Conservation (phyloP, 768 basidiomycete species). For the Russula abietina region DNA sequence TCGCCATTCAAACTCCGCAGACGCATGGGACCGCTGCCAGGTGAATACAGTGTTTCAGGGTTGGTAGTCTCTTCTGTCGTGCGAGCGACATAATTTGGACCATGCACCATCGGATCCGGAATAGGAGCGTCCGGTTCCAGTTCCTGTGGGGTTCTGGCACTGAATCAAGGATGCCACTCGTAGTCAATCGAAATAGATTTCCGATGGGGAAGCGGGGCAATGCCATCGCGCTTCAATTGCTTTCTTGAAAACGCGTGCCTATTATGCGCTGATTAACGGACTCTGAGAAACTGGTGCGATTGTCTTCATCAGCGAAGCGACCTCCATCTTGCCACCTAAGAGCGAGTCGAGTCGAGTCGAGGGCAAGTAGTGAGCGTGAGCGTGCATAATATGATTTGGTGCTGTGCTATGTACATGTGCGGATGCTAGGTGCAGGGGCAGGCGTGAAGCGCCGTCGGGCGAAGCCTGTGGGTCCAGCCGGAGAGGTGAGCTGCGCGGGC, state of each 20-base stretch:
- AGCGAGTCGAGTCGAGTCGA: no score
- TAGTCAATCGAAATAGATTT: conserved; percentile 47
- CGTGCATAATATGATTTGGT: no score
- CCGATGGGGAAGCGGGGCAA: conserved; percentile 58
- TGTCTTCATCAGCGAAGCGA: conserved; percentile 44
- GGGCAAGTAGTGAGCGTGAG: no score
- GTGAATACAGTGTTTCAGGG: conserved; percentile 26
- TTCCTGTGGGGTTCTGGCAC: conserved; percentile 18
- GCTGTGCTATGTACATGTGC: no score
- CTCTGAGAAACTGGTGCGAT: conserved; percentile 42
- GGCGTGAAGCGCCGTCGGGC: no score
- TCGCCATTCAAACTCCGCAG: conserved; percentile 21
- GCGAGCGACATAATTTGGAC: conserved; percentile 44
- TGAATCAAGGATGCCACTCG: conserved; percentile 43
- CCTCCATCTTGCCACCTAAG: no score
- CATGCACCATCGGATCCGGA: conserved; percentile 49
- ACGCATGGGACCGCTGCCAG: conserved; percentile 27
- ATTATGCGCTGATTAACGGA: conserved; percentile 57
- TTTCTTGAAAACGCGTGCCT: conserved; percentile 69
- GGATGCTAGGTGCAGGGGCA: no score
- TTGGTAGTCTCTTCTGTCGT: conserved; percentile 14
- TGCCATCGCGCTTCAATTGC: conserved; percentile 51
- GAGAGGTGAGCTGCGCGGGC: no score
- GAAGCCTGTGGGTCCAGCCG: no score
- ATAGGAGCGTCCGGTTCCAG: conserved; percentile 33